These are phyloP conservation scores for Ophiostoma novo-ulmi DNA, from an alignment of 2,329 filamentous ascomycete genomes.

Conservation along the genomic window DNA sequence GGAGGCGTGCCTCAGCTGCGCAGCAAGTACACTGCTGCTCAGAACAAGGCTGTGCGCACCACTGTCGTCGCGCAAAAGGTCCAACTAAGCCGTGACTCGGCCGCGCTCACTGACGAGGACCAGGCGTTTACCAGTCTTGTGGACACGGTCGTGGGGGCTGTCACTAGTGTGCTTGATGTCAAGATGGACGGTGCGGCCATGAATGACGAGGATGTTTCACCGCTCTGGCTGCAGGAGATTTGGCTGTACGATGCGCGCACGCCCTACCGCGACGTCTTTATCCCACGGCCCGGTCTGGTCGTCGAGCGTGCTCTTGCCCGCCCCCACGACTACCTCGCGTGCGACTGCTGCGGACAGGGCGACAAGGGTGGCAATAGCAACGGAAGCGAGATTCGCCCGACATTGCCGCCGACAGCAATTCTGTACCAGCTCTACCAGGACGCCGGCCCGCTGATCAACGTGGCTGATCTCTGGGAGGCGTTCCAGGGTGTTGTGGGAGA, in stretches of 20 bases:
- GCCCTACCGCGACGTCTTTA: slow-evolving; percentile 68
- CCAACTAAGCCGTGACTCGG: slow-evolving; percentile 69
- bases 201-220: neutral
- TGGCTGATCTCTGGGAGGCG: slow-evolving; percentile 72
- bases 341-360: slow-evolving; percentile 55
- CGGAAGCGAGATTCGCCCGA: slow-evolving; percentile 50
- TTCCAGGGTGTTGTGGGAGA: slow-evolving; percentile 58
- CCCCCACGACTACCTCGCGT: slow-evolving; percentile 73
- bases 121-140: slow-evolving; percentile 63
- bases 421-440: slow-evolving; percentile 76
- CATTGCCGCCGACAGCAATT: slow-evolving; percentile 65
- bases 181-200: slow-evolving; percentile 35
- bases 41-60: slow-evolving; percentile 64
- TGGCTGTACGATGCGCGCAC: slow-evolving; percentile 69
- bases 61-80: slow-evolving; percentile 79
- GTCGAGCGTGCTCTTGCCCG: slow-evolving; percentile 66
- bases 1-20: slow-evolving; percentile 44
- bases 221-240: slow-evolving; percentile 60
- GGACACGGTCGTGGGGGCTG: slow-evolving; percentile 48
- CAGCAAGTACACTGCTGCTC: slow-evolving; percentile 69
- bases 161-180: slow-evolving; percentile 39
- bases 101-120: slow-evolving; percentile 65
- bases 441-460: slow-evolving; percentile 70
- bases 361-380: slow-evolving; percentile 19
- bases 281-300: slow-evolving; percentile 63